phyloP scores from a whole-genome alignment of 495 filamentous ascomycete genomes.

The Xylaria palmicola region DNA sequence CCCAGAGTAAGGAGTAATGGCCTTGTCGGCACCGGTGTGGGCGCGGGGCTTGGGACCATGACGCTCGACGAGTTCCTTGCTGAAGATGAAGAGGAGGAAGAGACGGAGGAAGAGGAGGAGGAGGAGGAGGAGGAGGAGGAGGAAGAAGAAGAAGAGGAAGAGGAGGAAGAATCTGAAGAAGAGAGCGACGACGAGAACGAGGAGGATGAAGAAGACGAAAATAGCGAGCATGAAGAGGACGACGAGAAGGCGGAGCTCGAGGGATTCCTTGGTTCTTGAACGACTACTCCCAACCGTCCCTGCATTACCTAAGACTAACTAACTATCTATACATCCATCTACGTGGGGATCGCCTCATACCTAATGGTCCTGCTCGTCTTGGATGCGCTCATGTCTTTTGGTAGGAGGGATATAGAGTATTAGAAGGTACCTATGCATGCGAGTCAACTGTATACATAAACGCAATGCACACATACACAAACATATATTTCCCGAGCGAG shows the following conservation, averaged over 20 bases:
- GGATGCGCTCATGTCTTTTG: no score
- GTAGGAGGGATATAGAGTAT: no score
- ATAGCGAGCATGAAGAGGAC: conserved; percentile 31
- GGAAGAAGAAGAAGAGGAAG: conserved; percentile 51
- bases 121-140: conserved; percentile 56
- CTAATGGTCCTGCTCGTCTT: no score
- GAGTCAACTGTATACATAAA: no score
- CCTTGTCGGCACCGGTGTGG: conserved; percentile 53
- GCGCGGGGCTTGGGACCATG: conserved; percentile 55
- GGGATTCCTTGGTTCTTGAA: conserved; percentile 28
- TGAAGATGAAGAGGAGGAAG: conserved; percentile 52
- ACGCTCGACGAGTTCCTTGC: conserved; percentile 87
- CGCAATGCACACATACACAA: no score
- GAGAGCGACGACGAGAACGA: conserved; percentile 29
- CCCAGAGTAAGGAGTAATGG: conserved; percentile 45
- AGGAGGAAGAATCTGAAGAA: conserved; percentile 43
- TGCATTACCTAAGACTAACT: no score
- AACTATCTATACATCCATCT: no score
- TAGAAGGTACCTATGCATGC: no score
- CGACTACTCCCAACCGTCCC: neutral
- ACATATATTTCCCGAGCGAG: no score
- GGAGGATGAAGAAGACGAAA: conserved; percentile 35
- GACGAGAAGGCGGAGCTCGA: conserved; percentile 34
- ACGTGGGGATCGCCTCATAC: no score
- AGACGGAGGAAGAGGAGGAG: conserved; percentile 40